phyloP scores from a whole-genome alignment of 169 alveolate genomes.

The Cryptosporidium parvum region DNA sequence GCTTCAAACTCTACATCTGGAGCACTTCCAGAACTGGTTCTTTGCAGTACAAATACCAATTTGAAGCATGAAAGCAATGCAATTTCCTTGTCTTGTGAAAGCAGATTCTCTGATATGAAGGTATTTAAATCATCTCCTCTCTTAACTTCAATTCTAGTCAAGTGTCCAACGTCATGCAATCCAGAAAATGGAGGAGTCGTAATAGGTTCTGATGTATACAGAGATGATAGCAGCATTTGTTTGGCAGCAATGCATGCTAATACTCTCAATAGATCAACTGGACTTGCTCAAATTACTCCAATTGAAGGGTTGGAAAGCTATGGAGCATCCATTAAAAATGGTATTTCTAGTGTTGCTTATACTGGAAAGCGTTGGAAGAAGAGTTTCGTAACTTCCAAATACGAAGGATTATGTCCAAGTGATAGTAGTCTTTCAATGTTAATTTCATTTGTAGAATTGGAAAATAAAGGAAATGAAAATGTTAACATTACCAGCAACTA shows the following conservation, averaged over 20 bases:
- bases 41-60: slow-evolving; percentile 71
- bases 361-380: slow-evolving; percentile 56
- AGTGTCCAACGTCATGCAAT: slow-evolving; percentile 64
- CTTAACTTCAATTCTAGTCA: slow-evolving; percentile 41
- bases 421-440: slow-evolving; percentile 72
- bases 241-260: slow-evolving; percentile 69
- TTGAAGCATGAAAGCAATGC: slow-evolving; percentile 57
- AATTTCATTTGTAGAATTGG: slow-evolving; percentile 50
- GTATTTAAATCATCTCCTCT: slow-evolving; percentile 55
- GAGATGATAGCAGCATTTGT: slow-evolving; percentile 72
- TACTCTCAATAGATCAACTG: slow-evolving; percentile 56
- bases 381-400: slow-evolving; percentile 69
- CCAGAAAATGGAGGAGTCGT: slow-evolving; percentile 70
- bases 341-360: slow-evolving; percentile 62
- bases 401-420: slow-evolving; percentile 63
- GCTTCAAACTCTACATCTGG: slow-evolving; percentile 24
- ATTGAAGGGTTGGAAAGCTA: slow-evolving; percentile 69
- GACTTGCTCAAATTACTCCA: slow-evolving; percentile 64
- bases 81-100: slow-evolving; percentile 40
- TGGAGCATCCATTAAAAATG: slow-evolving; percentile 57
- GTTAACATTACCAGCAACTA: slow-evolving; percentile 2
- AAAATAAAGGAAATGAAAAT: slow-evolving; percentile 6
- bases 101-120: slow-evolving; percentile 53
- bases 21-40: slow-evolving; percentile 25
- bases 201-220: slow-evolving; percentile 70